Evolutionary conservation across 805 yeast species (phyloP), one percentile per base, ranked within the genome.

Genomic region (Maudiozyma bulderi): DNA sequence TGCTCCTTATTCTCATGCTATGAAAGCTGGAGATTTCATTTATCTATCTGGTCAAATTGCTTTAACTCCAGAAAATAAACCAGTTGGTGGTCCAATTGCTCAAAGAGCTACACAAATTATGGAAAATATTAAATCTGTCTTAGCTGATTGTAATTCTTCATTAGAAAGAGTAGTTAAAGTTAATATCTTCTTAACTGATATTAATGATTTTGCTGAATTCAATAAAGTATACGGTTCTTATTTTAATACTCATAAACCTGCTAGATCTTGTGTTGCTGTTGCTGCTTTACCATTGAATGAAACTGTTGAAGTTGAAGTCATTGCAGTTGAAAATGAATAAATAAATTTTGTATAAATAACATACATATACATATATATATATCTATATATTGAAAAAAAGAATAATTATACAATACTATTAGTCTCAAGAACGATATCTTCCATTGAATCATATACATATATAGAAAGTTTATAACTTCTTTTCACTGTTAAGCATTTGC

Each of bases 181-280:
- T 61, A 91, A 84, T 67, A 77, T 91, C 57, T 93, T 87, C 76
- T 80, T 93, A 68, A 82, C 95, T 52, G 96, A 93, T 70, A 91
- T 93, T 84, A 73, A 74, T 60, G 78, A 84, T 65, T 93, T 93
- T 64, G 87, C 78, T 53, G 84, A 79, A 54, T 86, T 93, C 74
- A 93, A 93, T 73, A 76, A 74, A 56, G 95, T 86, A 47, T 93
- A 93, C 71, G 81, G 80, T 46, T 67, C 82, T 68, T 82, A 85
- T 71, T 87, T 87, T 73, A 76, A 66, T 62, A 73, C 70, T 44
- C 91, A 84, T 72, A 84, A 84, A 68, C 98, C 99, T 42, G 98
- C 98, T 39, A 87, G 99, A 78, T 86, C 97, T 2, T 93, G 97
- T 75, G 95, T 93, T 59, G 97, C 97, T 43, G 98, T 90, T 54